These are phyloP conservation scores for Mucor sp. DNA, from an alignment of 371 early-diverging fungal species.

Conservation along the genomic window DNA sequence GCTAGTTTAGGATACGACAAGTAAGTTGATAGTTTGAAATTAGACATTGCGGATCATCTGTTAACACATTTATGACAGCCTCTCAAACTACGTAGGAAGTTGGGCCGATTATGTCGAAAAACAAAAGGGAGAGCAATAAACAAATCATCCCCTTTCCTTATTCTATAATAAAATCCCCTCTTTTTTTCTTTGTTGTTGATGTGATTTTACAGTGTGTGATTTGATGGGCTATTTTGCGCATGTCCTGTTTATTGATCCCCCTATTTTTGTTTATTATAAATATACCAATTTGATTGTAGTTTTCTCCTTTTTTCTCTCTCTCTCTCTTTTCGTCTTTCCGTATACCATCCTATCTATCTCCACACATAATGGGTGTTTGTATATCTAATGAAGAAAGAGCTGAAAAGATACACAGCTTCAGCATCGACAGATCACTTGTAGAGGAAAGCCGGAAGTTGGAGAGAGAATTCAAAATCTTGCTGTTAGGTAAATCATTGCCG, in stretches of 20 bases:
- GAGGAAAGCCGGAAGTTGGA: conserved; percentile 48
- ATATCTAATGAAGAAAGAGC: conserved; percentile 68
- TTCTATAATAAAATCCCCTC: not conserved
- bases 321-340: conserved; percentile 12
- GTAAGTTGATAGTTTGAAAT: conserved; percentile 21
- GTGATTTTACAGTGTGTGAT: not conserved
- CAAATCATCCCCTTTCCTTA: conserved; percentile 1
- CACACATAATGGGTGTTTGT: conserved; percentile 62
- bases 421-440: conserved; percentile 63
- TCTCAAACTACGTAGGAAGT: conserved; percentile 64
- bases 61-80: conserved; percentile 20
- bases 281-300: conserved; percentile 10
- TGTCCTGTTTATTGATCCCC: conserved; percentile 13
- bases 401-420: conserved; percentile 53
- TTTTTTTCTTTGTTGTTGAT: conserved; percentile 2
- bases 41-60: not conserved
- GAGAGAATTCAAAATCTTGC: conserved; percentile 73
- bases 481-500: conserved; percentile 56
- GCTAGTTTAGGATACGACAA: conserved; percentile 44
- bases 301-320: conserved; percentile 14
- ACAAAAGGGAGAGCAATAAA: conserved; percentile 17
- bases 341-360: not conserved
- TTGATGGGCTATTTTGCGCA: not conserved
- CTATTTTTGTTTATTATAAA: conserved; percentile 20
- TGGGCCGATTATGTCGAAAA: conserved; percentile 57